Conservation (phyloP, 2,329 filamentous ascomycete species). For the Trichoderma sp. region DNA sequence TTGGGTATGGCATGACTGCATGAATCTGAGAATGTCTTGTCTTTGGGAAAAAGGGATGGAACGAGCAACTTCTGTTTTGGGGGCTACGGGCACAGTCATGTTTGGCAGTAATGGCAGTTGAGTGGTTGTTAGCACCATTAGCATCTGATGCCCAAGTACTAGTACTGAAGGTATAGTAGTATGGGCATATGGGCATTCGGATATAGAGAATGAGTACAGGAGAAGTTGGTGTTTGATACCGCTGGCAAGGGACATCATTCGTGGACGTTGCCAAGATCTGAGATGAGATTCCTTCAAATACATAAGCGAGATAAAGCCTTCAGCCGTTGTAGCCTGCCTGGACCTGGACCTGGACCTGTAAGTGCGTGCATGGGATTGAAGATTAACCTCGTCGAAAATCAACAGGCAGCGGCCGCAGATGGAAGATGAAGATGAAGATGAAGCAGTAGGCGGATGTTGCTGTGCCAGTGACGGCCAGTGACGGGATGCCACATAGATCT, state of each 20-base stretch:
- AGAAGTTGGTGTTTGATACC: background rate
- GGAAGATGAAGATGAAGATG: background rate
- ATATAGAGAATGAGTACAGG: background rate
- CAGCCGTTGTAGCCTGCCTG: background rate
- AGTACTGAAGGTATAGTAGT: background rate
- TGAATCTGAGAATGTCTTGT: background rate
- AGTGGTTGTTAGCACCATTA: background rate
- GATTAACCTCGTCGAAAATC: background rate
- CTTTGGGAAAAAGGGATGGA: background rate
- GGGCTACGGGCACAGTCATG: background rate
- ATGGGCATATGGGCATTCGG: background rate
- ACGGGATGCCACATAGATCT: slow-evolving; percentile 4
- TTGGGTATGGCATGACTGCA: background rate
- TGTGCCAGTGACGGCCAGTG: background rate
- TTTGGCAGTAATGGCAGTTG: background rate
- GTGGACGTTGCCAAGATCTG: background rate
- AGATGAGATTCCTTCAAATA: background rate
- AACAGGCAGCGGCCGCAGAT: background rate
- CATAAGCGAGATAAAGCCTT: background rate
- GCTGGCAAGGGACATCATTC: background rate
- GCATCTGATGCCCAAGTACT: background rate
- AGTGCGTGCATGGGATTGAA: background rate
- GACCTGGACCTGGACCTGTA: background rate
- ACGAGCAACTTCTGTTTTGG: background rate
- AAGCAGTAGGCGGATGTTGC: background rate